Evolutionary conservation across 148 eudicot genomes (phyloP), one percentile per base, ranked within the genome.

Genomic region (Cornus kousa): DNA sequence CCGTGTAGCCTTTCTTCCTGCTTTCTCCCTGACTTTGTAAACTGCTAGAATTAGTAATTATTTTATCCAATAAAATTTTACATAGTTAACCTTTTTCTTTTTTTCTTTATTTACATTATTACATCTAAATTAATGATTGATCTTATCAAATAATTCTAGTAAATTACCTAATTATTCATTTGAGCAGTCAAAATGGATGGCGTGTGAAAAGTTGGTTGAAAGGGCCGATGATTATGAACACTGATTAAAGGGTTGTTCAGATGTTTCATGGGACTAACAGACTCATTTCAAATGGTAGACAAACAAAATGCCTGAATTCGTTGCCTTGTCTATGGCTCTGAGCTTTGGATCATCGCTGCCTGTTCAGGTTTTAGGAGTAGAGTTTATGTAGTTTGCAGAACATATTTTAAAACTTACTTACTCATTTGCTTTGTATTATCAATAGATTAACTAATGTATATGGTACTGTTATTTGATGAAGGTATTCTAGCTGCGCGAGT

Each of bases 401-500:
- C 28, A 31, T 22, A 72, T 10, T 71, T 31, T 24, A 4, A 57
- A 16, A 68, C 28, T 39, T 80, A 68, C 28, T 39, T 80, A 37
- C 6, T 4, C 17, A 48, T 74, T 57, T 31, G 4, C 17, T 32
- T 67, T 50, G 72, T 39, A 68, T 10, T 57, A 39, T 32, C 16
- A 20, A 35, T 5, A 53, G 67, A 9, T 50, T 43, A 68, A 31
- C 75, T n/a, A 35, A 9, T 55, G 13, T 67, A 1, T 6, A 9
- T 43, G 8, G 48, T 43, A 9, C 10, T 43, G 48, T 9, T 4
- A 31, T 67, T 59, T 12, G 43, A 67, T 67, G 20, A 67, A 65
- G 57, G 71, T 23, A 50, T 75, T 39, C 78, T 28, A 74, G 74
- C 79, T 59, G 28, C 28, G 37, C 40, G 46, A 82, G 48, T 43